These are phyloP conservation scores for Ceratorhiza oryzae-sativae DNA, from an alignment of 1,284 basidiomycete genomes.

Conservation along the genomic window DNA sequence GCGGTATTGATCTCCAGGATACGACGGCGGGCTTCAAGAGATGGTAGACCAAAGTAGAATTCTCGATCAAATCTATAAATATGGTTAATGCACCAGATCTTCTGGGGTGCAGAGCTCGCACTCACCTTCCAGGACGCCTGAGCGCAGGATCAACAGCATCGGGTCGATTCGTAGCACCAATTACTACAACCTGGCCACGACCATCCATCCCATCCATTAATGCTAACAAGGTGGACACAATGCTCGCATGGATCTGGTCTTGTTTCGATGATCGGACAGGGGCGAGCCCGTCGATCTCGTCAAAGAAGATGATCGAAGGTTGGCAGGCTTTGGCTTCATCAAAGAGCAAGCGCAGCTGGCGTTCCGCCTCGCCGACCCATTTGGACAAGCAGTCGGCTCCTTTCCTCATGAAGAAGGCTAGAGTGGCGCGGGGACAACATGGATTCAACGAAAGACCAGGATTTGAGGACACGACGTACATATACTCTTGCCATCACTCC, in stretches of 20 bases:
- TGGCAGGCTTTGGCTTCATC: slow-evolving; percentile 94
- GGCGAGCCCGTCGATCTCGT: slow-evolving; percentile 96
- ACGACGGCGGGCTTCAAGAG: slow-evolving; percentile 81
- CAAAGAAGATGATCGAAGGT: slow-evolving; percentile 96
- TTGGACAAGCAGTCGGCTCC: slow-evolving; percentile 98
- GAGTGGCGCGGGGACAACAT: slow-evolving; percentile 31
- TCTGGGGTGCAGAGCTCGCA: neutral
- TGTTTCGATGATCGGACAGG: slow-evolving; percentile 98
- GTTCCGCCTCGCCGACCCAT: slow-evolving; percentile 99
- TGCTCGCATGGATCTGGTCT: slow-evolving; percentile 98
- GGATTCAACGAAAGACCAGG: slow-evolving; percentile 6
- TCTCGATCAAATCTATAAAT: slow-evolving; percentile 82
- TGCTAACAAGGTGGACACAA: slow-evolving; percentile 95
- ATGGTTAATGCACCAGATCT: neutral
- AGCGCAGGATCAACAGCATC: slow-evolving; percentile 97
- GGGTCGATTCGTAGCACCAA: slow-evolving; percentile 95
- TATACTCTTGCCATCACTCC: slow-evolving; percentile 87
- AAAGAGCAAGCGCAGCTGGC: slow-evolving; percentile 93
- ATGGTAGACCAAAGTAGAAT: slow-evolving; percentile 96
- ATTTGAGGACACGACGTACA: slow-evolving; percentile 61
- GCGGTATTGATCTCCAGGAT: slow-evolving; percentile 93
- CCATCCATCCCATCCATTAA: slow-evolving; percentile 99
- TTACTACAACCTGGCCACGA: slow-evolving; percentile 75
- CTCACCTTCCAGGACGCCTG: slow-evolving; percentile 81
- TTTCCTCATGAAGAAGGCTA: slow-evolving; percentile 99